phyloP scores from a whole-genome alignment of 495 filamentous ascomycete genomes.

The Lasiosphaeria miniovina region DNA sequence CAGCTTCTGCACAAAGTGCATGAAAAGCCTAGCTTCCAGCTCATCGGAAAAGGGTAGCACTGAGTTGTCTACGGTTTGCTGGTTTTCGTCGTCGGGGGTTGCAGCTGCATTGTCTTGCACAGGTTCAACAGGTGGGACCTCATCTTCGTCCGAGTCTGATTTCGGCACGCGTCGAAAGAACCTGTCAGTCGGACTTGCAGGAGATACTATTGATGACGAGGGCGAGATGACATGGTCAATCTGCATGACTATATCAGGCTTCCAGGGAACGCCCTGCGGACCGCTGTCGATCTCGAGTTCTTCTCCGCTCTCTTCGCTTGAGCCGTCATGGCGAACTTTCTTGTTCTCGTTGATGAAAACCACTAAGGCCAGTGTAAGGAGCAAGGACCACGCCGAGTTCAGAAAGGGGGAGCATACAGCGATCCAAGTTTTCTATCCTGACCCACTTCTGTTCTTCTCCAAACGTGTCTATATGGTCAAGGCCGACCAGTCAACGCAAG shows the following conservation, averaged over 20 bases:
- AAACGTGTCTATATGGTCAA: slow-evolving; percentile 20
- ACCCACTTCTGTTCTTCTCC: slow-evolving; percentile 31
- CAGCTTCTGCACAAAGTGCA: slow-evolving; percentile 48
- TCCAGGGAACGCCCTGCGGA: neutral
- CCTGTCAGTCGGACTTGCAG: too few species aligned
- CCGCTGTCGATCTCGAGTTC: neutral
- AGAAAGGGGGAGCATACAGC: slow-evolving; percentile 21
- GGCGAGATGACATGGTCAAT: neutral
- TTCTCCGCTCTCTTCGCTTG: slow-evolving; percentile 18
- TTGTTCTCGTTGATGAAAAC: slow-evolving; percentile 23
- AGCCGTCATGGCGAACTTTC: slow-evolving; percentile 18
- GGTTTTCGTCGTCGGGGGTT: slow-evolving; percentile 9
- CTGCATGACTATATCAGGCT: too few species aligned
- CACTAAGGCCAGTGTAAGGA: neutral
- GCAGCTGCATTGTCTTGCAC: neutral
- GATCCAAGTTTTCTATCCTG: slow-evolving; percentile 21
- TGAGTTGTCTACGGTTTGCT: slow-evolving; percentile 21
- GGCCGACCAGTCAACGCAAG: neutral
- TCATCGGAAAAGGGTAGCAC: slow-evolving; percentile 38
- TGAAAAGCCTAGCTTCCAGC: slow-evolving; percentile 42
- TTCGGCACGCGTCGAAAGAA: too few species aligned
- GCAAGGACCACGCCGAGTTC: neutral
- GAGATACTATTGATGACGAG: neutral
- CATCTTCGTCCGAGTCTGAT: too few species aligned
- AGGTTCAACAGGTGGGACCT: too few species aligned